Base-by-base conservation (phyloP, 129 eudicot species). In the Artemisia argyi region DNA sequence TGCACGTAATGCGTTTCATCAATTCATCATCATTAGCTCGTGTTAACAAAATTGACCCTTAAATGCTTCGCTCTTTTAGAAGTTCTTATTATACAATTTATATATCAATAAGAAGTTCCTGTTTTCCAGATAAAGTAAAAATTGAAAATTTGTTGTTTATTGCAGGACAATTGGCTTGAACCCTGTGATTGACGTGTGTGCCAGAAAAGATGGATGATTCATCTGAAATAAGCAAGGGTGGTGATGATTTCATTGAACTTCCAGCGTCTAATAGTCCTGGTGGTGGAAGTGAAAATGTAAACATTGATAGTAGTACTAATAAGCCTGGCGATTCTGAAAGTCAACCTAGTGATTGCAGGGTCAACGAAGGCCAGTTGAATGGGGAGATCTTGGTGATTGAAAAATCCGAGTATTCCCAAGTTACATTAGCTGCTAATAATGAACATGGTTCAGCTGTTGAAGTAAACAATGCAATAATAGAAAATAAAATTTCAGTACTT, bases 231-330 rank as follows among this genome's bases (percentile, higher is more conserved):
- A n/a, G 22, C 5, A 83, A 83, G 82, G 88, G 79, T 4, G 76
- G 74, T 19, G 89, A 84, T 79, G 88, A 83, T 58, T 55, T 78
- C 9, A 73, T 79, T 49, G 68, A 62, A 44, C 86, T 82, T 66
- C 82, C 85, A 30, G 62, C 77, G 74, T 82, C 91, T 63, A 61
- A 79, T 65, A 69, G 65, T 11, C 77, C 85, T 47, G 87, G 68
- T 42, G 46, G 59, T 78, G 83, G 55, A 73, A 79, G 50, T 65
- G 85, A 76, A 49, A 65, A 79, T 68, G 39, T 32, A 64, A 84
- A 71, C 66, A 54, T 39, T 61, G 18, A 72, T 60, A 74, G 61
- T 44, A 65, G 75, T 71, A 73, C 61, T 53, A 47, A 61, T 4
- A 20, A 26, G n/a, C 39, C 39, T 30, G 39, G 39, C 39, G 39